phyloP scores from a whole-genome alignment of 192 early-diverging fungal genomes.

The Rhizoclosmatium globosum region DNA sequence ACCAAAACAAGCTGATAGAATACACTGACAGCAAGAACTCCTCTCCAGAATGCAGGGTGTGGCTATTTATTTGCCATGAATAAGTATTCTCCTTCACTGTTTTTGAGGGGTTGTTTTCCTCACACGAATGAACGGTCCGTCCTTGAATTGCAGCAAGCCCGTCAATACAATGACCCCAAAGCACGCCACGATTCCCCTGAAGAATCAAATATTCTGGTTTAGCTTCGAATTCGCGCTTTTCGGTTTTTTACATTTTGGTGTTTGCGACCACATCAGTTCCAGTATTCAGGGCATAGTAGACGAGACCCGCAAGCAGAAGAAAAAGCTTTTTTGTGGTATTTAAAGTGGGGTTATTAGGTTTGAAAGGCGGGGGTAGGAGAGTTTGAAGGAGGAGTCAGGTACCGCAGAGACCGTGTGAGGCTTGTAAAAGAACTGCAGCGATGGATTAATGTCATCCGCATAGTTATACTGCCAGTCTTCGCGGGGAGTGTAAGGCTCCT shows the following conservation, averaged over 20 bases:
- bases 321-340: slow-evolving; percentile 28
- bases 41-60: slow-evolving; percentile 92
- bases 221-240: neutral
- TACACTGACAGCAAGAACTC: slow-evolving; percentile 84
- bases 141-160: slow-evolving; percentile 89
- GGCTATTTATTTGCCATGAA: slow-evolving; percentile 48
- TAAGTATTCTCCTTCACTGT: neutral
- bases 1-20: slow-evolving; percentile 90
- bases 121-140: slow-evolving; percentile 90
- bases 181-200: slow-evolving; percentile 42
- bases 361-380: neutral
- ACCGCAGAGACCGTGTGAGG: slow-evolving; percentile 51
- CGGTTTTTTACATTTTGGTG: slow-evolving; percentile 47
- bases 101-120: neutral
- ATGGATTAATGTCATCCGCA: slow-evolving; percentile 52
- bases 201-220: neutral
- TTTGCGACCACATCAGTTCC: slow-evolving; percentile 50
- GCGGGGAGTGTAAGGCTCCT: neutral
- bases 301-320: slow-evolving; percentile 43
- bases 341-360: neutral
- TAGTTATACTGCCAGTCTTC: slow-evolving; percentile 53
- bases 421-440: slow-evolving; percentile 57
- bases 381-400: neutral
- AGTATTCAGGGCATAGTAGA: slow-evolving; percentile 47
- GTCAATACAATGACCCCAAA: slow-evolving; percentile 74